These are phyloP conservation scores for Citropsis articulata DNA, from an alignment of 345 rosid species.

Conservation along the genomic window DNA sequence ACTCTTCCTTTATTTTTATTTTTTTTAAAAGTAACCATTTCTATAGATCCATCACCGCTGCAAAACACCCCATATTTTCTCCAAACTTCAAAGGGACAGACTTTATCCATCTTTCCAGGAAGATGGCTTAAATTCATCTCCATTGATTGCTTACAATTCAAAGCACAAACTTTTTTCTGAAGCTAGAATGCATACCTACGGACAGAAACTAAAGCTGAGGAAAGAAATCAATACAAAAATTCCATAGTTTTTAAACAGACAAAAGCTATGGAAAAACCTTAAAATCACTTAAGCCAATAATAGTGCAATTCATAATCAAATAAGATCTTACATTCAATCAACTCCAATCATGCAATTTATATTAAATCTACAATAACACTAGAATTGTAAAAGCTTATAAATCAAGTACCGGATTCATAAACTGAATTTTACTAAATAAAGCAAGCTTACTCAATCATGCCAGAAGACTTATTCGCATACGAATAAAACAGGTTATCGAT, in stretches of 20 bases:
- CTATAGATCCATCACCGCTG: neutral
- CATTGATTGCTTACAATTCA: neutral
- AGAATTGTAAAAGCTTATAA: neutral
- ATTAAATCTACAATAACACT: neutral
- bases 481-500: slow-evolving; percentile 68
- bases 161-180: neutral
- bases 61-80: neutral
- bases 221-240: neutral
- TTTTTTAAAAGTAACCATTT: neutral
- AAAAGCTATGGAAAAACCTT: neutral
- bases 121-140: neutral
- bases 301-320: neutral
- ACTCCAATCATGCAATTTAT: neutral
- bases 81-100: neutral
- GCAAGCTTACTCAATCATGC: slow-evolving; percentile 79
- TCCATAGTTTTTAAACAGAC: neutral
- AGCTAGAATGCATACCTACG: neutral
- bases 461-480: slow-evolving; percentile 70
- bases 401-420: neutral
- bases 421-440: slow-evolving; percentile 6
- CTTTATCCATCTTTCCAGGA: neutral
- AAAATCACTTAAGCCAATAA: neutral
- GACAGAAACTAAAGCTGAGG: no score
- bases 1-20: neutral
- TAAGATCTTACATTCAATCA: neutral